Evolutionary conservation across 106 monocot genomes (phyloP).

Genomic region (Ottelia alismoides): DNA sequence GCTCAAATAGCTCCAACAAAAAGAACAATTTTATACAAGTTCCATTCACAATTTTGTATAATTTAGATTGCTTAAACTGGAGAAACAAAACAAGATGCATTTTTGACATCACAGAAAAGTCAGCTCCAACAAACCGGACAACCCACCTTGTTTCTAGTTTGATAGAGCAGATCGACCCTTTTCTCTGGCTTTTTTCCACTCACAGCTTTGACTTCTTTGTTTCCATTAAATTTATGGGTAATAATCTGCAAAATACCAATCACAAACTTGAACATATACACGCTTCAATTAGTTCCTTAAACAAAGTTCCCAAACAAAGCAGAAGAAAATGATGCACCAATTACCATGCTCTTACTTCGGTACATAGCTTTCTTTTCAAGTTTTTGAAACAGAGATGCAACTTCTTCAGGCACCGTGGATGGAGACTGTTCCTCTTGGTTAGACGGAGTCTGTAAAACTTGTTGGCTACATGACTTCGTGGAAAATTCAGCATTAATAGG

Average conservation of each 20-base stretch:
- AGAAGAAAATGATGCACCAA: not conserved
- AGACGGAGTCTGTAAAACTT: not conserved
- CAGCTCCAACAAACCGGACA: too few species aligned
- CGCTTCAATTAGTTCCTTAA: not conserved
- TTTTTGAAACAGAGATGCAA: too few species aligned
- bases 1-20: too few species aligned
- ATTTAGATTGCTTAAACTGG: too few species aligned
- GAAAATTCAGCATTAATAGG: conserved; percentile 6
- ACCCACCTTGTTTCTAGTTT: conserved; percentile 80
- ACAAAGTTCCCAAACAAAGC: not conserved
- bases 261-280: not conserved
- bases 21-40: too few species aligned
- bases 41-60: too few species aligned
- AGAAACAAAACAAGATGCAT: too few species aligned
- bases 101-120: too few species aligned
- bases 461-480: not conserved
- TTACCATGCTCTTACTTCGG: not conserved
- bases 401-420: too few species aligned
- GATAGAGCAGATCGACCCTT: conserved; percentile 52
- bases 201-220: conserved; percentile 7
- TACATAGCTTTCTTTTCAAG: not conserved
- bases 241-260: conserved; percentile 12
- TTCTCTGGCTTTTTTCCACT: conserved; percentile 23
- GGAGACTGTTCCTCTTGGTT: not conserved
- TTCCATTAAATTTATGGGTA: conserved; percentile 16